Evolutionary conservation across 768 basidiomycete genomes (phyloP).

Genomic region (Tricholoma hemisulphureum): DNA sequence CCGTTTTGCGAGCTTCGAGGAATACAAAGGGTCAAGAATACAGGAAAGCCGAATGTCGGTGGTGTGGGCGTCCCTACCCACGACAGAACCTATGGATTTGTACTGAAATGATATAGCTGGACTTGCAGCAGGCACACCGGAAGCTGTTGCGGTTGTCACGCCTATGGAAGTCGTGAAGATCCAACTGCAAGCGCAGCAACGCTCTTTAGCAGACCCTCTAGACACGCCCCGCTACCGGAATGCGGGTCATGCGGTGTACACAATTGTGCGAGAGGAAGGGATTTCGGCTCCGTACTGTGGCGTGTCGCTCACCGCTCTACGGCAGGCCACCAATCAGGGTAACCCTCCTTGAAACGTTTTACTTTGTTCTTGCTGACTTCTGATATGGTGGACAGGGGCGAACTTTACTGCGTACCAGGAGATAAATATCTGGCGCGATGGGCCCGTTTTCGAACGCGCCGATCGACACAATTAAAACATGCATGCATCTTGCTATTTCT

Average conservation of each 20-base stretch:
- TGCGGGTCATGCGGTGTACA: constrained; percentile 94
- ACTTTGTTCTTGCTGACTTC: background rate
- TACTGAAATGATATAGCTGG: constrained; percentile 58
- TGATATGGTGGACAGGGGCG: constrained; percentile 53
- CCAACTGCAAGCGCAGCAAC: constrained; percentile 93
- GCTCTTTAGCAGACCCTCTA: constrained; percentile 93
- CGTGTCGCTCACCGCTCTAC: constrained; percentile 86
- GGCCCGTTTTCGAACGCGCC: constrained; percentile 99
- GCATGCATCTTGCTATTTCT: constrained; percentile 40
- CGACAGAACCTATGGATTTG: background rate
- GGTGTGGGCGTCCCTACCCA: constrained; percentile 46
- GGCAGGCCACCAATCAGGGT: constrained; percentile 99
- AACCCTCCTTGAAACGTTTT: constrained; percentile 2
- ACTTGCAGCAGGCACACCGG: constrained; percentile 91
- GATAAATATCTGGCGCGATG: constrained; percentile 95
- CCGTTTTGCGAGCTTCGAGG: constrained; percentile 96
- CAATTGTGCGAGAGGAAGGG: constrained; percentile 92
- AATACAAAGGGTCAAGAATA: constrained; percentile 77
- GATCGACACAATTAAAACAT: constrained; percentile 93
- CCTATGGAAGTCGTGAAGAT: constrained; percentile 99
- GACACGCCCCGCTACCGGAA: constrained; percentile 94
- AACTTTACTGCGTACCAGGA: constrained; percentile 99
- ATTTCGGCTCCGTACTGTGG: constrained; percentile 83
- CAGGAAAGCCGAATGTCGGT: constrained; percentile 77
- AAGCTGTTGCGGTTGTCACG: constrained; percentile 91